Evolutionary conservation across 2,329 filamentous ascomycete species (phyloP), one percentile per base, ranked within the genome.

Genomic region (Teratosphaeriaceae sp.): DNA sequence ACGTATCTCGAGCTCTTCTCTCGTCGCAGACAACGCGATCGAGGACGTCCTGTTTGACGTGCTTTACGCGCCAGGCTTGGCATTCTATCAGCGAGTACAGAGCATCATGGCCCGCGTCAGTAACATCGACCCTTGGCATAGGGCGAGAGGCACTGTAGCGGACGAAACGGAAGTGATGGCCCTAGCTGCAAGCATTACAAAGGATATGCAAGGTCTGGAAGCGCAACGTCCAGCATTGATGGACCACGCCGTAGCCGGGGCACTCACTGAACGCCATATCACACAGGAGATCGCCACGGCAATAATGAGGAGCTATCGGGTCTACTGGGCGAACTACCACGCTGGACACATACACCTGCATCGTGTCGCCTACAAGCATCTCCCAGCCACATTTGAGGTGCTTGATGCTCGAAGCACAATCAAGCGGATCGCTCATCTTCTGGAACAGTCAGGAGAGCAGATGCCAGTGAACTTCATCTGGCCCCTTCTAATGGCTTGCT

Each of bases 161-260:
- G 75, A 78, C 51, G 74, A 78, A 58, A 76, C 71, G 1, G 74
- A 79, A 43, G 74, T 78, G 1, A 78, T 78, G 73, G 68, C 69
- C 23, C 66, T 74, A 35, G 75, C 69, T 1, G 66, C 72, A 2
- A 61, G 66, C 39, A 79, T 79, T 38, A 64, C 68, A 2, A 62
- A 64, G 12, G 74, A 79, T 51, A 59, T 78, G 6, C 65, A 70
- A n/a, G 60, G 64, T 2, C 56, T 79, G 1, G 75, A 75, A 51
- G 67, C 70, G 2, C 64, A 71, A 26, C 65, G 74, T 2, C 76
- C 75, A 15, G 64, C 70, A 8, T 59, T 78, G 22, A 78, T 78
- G 70, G 74, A 79, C 51, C 70, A 73, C 57, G 75, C 75, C 5
- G 66, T 76, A 2, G 69, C 71, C 2, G 75, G 74, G 7, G 68